Evolutionary conservation across 352 stramenopile species (phyloP).

Genomic region (Globisporangium orthogonon): DNA sequence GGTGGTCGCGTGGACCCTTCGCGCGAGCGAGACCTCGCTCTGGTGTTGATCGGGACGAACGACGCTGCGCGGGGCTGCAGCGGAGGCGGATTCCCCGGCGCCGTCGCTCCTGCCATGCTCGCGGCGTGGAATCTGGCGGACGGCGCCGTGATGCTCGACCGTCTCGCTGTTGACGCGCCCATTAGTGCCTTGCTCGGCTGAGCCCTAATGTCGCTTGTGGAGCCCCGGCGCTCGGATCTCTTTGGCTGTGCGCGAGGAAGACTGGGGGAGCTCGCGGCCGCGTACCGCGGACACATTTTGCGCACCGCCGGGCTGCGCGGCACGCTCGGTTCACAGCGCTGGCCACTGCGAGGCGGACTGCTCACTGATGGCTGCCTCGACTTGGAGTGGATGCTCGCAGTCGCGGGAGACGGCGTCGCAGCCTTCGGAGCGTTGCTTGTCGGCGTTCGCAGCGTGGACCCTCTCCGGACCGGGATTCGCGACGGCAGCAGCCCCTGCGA

Average conservation of each 20-base stretch:
- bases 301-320: constrained; percentile 4
- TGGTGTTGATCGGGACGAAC: constrained; percentile 1
- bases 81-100: not conserved
- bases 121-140: constrained; percentile 1
- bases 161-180: not conserved
- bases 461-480: constrained; percentile 3
- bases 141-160: not conserved
- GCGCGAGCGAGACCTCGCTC: constrained; percentile 1
- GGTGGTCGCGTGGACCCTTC: not conserved
- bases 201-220: constrained; percentile 1
- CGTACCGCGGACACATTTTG: constrained; percentile 6
- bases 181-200: not conserved
- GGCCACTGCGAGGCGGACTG: no score
- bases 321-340: constrained; percentile 6
- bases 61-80: not conserved
- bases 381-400: not conserved
- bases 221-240: constrained; percentile 1
- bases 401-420: not conserved
- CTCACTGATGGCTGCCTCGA: not conserved
- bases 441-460: constrained; percentile 1
- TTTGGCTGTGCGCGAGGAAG: not conserved
- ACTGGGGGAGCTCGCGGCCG: constrained; percentile 3
- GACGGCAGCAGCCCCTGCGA: not conserved
- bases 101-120: not conserved
- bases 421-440: not conserved